These are phyloP conservation scores for Heliamphora pulchella DNA, from an alignment of 179 eudicot genomes.

Conservation along the genomic window DNA sequence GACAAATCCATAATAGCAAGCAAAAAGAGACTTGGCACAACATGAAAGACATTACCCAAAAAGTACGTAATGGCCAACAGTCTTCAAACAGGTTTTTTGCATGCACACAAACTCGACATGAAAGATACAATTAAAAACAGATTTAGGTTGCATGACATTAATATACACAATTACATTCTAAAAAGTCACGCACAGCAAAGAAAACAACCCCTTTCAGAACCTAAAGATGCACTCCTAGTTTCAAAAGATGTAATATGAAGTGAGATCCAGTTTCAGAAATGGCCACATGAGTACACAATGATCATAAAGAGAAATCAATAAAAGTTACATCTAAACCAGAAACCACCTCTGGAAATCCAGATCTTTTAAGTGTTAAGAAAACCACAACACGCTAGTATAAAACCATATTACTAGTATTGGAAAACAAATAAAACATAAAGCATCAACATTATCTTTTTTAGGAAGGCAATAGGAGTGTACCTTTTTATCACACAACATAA, in stretches of 20 bases:
- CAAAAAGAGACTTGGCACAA: neutral
- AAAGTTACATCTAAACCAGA: neutral
- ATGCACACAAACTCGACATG: neutral
- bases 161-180: neutral
- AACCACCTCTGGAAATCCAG: too few relatives aligned
- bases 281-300: neutral
- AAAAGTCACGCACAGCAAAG: neutral
- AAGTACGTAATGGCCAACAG: neutral
- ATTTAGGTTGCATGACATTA: neutral
- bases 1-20: neutral
- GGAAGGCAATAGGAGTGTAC: too few relatives aligned
- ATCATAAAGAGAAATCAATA: neutral
- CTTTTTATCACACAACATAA: too few relatives aligned
- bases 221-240: neutral
- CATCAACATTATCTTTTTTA: too few relatives aligned
- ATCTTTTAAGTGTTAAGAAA: too few relatives aligned
- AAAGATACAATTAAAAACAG: neutral
- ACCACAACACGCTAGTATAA: too few relatives aligned
- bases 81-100: neutral
- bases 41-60: neutral
- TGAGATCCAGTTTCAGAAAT: neutral
- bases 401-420: too few relatives aligned
- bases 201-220: neutral
- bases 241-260: neutral
- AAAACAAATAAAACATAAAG: too few relatives aligned